These are phyloP conservation scores for Cyclaneusma minus DNA, from an alignment of 2,329 filamentous ascomycete genomes.

Conservation along the genomic window DNA sequence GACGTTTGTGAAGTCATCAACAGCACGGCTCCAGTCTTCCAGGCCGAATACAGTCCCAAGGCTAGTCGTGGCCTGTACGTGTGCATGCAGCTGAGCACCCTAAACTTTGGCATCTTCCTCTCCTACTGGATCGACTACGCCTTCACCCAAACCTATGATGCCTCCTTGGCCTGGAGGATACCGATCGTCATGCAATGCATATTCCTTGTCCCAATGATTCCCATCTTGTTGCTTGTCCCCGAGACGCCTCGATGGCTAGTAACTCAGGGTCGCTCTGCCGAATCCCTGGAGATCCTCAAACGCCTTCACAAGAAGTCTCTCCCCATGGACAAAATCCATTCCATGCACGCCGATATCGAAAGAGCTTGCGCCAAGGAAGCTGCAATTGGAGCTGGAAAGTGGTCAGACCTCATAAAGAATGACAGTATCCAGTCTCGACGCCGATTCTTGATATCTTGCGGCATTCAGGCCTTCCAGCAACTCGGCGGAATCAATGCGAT, in stretches of 20 bases:
- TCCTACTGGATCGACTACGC: conserved; percentile 46
- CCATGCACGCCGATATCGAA: conserved; percentile 18
- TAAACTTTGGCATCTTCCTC: conserved; percentile 29
- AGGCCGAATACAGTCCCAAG: conserved; percentile 28
- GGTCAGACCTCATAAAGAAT: conserved; percentile 11
- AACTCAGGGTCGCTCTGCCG: conserved; percentile 22
- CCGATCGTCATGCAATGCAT: conserved; percentile 41
- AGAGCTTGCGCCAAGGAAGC: conserved; percentile 19
- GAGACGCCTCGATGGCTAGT: conserved; percentile 32
- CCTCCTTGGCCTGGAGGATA: conserved; percentile 37
- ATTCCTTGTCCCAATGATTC: conserved; percentile 41
- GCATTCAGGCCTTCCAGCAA: conserved; percentile 35
- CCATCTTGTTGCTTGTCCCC: conserved; percentile 32
- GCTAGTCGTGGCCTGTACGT: conserved; percentile 20
- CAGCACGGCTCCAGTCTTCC: conserved; percentile 37
- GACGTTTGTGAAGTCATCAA: too few species aligned
- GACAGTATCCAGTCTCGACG: conserved; percentile 27
- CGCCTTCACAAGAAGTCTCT: conserved; percentile 5
- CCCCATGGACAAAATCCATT: conserved; percentile 9
- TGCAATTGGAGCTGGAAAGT: conserved; percentile 18
- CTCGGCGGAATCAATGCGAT: conserved; percentile 25
- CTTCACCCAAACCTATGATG: conserved; percentile 30
- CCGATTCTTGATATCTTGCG: conserved; percentile 31
- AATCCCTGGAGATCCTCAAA: conserved; percentile 24
- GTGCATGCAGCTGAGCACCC: conserved; percentile 1